phyloP scores from a whole-genome alignment of 352 stramenopile species.

The Ophiocytium majus region DNA sequence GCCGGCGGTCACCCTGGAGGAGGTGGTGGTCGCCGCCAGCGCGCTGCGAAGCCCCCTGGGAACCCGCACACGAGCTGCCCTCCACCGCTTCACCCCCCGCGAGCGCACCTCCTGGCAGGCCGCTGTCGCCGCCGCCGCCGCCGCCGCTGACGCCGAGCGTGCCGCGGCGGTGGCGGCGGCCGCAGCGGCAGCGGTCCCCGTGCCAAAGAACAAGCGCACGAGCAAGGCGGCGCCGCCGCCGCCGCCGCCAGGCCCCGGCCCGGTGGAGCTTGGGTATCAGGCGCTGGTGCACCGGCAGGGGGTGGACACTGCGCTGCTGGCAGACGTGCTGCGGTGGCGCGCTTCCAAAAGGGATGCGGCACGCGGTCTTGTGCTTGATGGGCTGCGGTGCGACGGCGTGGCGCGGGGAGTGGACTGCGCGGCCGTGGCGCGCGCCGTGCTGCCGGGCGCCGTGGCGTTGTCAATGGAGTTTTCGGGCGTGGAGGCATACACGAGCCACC shows the following conservation, averaged over 20 bases:
- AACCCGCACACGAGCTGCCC: slow-evolving; percentile 15
- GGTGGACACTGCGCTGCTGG: slow-evolving; percentile 62
- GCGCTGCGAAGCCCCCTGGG: slow-evolving; percentile 30
- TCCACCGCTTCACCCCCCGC: slow-evolving; percentile 27
- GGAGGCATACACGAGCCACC: background rate
- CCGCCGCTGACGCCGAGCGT: slow-evolving; percentile 25
- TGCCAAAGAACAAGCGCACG: slow-evolving; percentile 24
- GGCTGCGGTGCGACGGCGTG: slow-evolving; percentile 64
- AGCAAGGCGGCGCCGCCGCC: background rate
- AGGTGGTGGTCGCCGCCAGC: slow-evolving; percentile 62
- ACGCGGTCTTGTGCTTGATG: slow-evolving; percentile 70
- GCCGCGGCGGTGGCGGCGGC: slow-evolving; percentile 31
- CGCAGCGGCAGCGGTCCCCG: slow-evolving; percentile 23
- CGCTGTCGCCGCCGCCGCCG: slow-evolving; percentile 7
- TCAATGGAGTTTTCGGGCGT: background rate
- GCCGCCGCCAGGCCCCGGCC: background rate
- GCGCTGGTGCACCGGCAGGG: slow-evolving; percentile 25
- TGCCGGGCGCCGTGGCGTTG: background rate
- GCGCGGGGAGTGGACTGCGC: background rate
- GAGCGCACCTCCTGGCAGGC: background rate
- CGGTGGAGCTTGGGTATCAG: slow-evolving; percentile 30
- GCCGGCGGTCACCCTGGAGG: slow-evolving; percentile 69
- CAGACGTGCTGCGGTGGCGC: slow-evolving; percentile 67
- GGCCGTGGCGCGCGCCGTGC: slow-evolving; percentile 2
- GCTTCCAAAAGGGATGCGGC: slow-evolving; percentile 66